phyloP scores from a whole-genome alignment of 441 rosid species.

The Syzygium syzygioides region DNA sequence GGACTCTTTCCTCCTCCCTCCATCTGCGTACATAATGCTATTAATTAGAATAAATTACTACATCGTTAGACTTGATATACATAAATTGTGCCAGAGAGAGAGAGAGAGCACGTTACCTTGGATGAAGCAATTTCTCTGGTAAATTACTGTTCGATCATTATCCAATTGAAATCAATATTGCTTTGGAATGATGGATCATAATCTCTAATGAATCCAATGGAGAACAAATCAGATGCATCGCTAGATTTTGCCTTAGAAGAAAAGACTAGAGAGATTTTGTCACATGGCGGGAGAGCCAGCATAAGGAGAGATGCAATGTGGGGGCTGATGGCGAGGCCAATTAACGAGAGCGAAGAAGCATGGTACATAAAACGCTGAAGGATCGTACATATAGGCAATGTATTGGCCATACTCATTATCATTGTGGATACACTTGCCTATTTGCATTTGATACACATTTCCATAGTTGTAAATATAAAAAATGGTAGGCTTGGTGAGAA shows the following conservation, averaged over 20 bases:
- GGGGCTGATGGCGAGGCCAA: background rate
- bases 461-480: background rate
- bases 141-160: background rate
- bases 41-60: background rate
- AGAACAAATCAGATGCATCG: background rate
- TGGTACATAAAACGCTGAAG: background rate
- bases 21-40: background rate
- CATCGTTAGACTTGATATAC: background rate
- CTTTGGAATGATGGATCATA: background rate
- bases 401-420: background rate
- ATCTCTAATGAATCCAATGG: background rate
- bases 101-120: background rate
- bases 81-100: background rate
- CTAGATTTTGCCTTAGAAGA: background rate
- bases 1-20: background rate
- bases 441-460: background rate
- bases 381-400: background rate
- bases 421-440: background rate
- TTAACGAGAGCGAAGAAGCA: background rate
- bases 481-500: background rate
- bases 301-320: background rate
- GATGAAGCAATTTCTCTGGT: background rate
- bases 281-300: background rate
- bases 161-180: background rate
- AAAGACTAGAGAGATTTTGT: background rate